These are phyloP conservation scores for Sporothrix brunneoviolacea DNA, from an alignment of 2,329 filamentous ascomycete species.

Conservation along the genomic window DNA sequence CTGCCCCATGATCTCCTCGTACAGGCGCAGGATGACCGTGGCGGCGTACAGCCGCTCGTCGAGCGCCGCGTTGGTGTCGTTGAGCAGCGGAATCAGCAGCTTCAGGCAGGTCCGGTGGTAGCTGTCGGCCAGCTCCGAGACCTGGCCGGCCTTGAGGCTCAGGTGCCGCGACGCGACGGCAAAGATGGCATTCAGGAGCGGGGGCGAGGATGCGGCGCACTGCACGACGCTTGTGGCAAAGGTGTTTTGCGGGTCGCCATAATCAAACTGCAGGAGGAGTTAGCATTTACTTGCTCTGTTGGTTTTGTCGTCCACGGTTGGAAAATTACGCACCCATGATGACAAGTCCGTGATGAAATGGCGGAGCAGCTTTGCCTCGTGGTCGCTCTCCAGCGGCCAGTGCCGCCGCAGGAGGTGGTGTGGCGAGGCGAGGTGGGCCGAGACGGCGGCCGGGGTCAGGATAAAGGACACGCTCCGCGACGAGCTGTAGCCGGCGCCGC, in stretches of 20 bases:
- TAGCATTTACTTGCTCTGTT: neutral
- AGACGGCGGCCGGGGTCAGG: neutral
- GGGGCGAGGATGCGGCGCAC: conserved; percentile 2
- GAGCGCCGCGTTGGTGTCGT: conserved; percentile 4
- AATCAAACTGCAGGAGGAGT: conserved; percentile 11
- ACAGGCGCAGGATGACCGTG: conserved; percentile 7
- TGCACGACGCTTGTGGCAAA: conserved; percentile 7
- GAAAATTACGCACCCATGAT: neutral
- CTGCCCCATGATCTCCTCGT: conserved; percentile 6
- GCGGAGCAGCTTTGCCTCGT: conserved; percentile 1
- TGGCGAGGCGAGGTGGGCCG: neutral
- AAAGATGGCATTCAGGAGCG: conserved; percentile 7
- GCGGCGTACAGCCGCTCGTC: conserved; percentile 8
- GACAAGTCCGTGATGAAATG: conserved; percentile 7
- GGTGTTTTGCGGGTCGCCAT: conserved; percentile 6
- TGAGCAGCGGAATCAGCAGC: conserved; percentile 5
- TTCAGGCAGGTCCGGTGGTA: conserved; percentile 9
- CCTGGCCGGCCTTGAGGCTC: neutral
- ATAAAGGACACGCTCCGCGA: conserved; percentile 1
- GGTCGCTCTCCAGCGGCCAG: conserved; percentile 5
- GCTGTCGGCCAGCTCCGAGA: neutral
- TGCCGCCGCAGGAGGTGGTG: neutral
- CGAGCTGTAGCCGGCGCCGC: neutral
- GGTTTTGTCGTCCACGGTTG: neutral
- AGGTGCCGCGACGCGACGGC: conserved; percentile 6